Conservation (phyloP, 495 filamentous ascomycete genomes). For the Hypomontagnella submonticulosa region DNA sequence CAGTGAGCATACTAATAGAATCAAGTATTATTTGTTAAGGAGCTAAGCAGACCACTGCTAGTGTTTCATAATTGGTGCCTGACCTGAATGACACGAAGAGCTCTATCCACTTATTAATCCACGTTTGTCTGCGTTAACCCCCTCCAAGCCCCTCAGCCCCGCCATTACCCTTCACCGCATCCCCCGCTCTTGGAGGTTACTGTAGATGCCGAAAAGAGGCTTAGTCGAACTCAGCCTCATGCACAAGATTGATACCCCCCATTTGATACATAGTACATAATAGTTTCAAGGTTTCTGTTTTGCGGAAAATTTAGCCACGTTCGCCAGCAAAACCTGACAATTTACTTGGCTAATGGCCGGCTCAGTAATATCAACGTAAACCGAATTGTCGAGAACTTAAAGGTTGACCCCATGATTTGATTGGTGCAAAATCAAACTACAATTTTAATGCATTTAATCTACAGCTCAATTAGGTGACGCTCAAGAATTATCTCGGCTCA, state of each 20-base stretch:
- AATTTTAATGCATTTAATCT: too few relatives aligned
- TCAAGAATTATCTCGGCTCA: conserved; percentile 1
- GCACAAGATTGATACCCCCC: neutral
- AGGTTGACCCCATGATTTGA: too few relatives aligned
- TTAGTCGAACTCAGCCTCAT: conserved; percentile 40
- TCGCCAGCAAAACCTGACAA: too few relatives aligned
- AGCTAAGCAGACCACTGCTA: conserved; percentile 6
- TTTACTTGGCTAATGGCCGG: too few relatives aligned
- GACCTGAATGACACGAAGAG: conserved; percentile 5
- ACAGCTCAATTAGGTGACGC: neutral
- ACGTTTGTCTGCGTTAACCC: conserved; percentile 21
- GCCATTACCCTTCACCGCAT: conserved; percentile 14
- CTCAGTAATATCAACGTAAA: too few relatives aligned
- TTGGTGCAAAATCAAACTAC: too few relatives aligned
- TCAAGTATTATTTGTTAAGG: conserved; percentile 14
- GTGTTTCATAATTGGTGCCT: conserved; percentile 34
- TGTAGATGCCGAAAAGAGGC: conserved; percentile 14
- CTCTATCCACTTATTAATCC: conserved; percentile 14
- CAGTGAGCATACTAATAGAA: neutral
- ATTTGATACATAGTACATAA: too few relatives aligned
- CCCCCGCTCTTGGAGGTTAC: conserved; percentile 16
- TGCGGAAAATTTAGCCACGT: too few relatives aligned
- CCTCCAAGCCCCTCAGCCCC: conserved; percentile 26
- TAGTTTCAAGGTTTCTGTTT: too few relatives aligned
- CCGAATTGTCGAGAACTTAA: too few relatives aligned